A percentile compares a stretch with the other conserved stretches of the same genome.
Conservation (phyloP, 1,284 basidiomycete species). For the Neonothopanus nambi region DNA sequence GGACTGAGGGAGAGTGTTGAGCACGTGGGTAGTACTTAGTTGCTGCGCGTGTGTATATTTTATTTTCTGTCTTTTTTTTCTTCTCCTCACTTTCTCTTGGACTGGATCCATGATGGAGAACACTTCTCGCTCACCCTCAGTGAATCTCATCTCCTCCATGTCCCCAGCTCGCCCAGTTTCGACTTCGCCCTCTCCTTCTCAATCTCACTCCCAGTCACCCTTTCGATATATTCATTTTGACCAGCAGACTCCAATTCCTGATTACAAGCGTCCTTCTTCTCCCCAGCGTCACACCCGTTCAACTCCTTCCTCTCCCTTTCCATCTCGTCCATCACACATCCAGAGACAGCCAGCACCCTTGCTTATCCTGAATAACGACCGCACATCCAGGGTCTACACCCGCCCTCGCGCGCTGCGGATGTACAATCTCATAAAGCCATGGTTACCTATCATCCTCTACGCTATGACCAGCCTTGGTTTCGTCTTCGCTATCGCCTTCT, state of each 20-base stretch:
- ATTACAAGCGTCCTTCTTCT: constrained; percentile 16
- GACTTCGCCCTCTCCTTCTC: constrained; percentile 25
- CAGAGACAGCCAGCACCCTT: constrained; percentile 23
- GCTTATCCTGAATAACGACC: constrained; percentile 19
- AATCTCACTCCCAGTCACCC: constrained; percentile 29
- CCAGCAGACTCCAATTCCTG: constrained; percentile 18
- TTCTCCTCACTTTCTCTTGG: not conserved
- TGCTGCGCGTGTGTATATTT: not conserved
- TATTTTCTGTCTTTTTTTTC: not conserved
- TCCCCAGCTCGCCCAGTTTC: constrained; percentile 32
- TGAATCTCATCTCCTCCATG: constrained; percentile 31
- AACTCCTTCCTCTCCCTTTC: constrained; percentile 12
- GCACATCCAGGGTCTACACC: constrained; percentile 33
- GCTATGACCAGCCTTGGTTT: constrained; percentile 68
- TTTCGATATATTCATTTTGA: constrained; percentile 36
- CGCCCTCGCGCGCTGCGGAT: constrained; percentile 54
- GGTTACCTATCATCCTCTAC: constrained; percentile 74
- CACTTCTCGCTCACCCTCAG: constrained; percentile 17
- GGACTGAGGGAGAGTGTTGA: too few species aligned
- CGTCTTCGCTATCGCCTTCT: constrained; percentile 70
- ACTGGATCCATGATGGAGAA: not conserved
- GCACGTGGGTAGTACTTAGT: too few species aligned
- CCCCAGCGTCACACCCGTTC: not conserved
- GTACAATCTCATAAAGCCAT: constrained; percentile 60
- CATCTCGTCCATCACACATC: constrained; percentile 18